A percentile compares a stretch with the other conserved stretches of the same genome.
phyloP scores from a whole-genome alignment of 768 basidiomycete genomes.

The Wakefieldia striispora region DNA sequence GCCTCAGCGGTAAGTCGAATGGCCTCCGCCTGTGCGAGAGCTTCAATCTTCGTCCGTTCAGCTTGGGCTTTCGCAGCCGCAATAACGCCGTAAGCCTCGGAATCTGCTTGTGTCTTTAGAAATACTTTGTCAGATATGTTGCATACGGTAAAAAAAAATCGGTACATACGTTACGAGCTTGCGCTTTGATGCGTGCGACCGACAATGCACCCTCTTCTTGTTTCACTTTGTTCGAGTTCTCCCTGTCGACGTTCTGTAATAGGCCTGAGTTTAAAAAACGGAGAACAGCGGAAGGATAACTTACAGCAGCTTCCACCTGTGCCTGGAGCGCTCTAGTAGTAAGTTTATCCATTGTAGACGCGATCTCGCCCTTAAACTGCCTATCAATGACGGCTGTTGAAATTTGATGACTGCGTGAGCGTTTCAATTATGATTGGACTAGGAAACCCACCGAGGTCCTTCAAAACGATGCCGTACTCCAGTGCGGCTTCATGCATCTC shows the following conservation, averaged over 20 bases:
- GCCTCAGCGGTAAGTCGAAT: conserved; percentile 74
- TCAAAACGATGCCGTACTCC: conserved; percentile 81
- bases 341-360: conserved; percentile 79
- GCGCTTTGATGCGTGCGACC: conserved; percentile 75
- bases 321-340: conserved; percentile 85
- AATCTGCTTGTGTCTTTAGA: conserved; percentile 62
- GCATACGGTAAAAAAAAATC: not conserved
- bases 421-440: not conserved
- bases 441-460: conserved; percentile 61
- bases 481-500: conserved; percentile 79
- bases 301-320: conserved; percentile 81
- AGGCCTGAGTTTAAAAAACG: not conserved
- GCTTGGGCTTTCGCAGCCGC: conserved; percentile 76
- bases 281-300: conserved; percentile 16
- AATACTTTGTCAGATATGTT: conserved; percentile 6
- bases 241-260: conserved; percentile 73
- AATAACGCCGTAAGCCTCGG: conserved; percentile 71
- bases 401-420: conserved; percentile 7
- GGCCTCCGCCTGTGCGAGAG: conserved; percentile 75
- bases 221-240: conserved; percentile 86
- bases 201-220: conserved; percentile 73
- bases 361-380: conserved; percentile 88
- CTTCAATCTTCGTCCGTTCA: conserved; percentile 61
- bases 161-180: conserved; percentile 47
- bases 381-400: conserved; percentile 75